Evolutionary conservation across 1,284 basidiomycete species (phyloP), one percentile per base, ranked within the genome.

Genomic region (Naganishia liquefaciens): DNA sequence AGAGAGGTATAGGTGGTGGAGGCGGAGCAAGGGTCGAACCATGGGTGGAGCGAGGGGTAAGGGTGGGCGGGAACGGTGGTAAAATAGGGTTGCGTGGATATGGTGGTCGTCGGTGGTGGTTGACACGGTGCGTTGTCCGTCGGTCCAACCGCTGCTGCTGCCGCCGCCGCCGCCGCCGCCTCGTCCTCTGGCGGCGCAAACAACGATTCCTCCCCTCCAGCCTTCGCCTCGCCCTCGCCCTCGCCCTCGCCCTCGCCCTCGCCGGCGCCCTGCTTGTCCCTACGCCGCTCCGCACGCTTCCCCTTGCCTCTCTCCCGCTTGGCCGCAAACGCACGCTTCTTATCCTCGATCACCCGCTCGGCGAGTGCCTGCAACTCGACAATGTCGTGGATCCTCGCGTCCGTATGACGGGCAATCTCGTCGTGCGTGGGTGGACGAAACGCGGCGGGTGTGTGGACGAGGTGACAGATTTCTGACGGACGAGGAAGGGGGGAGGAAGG

Each of bases 401-500:
- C 62, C 3, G 74, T 73, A 44, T 77, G 71, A 39, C 76, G 73
- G 50, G 81, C 77, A 5, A 90, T 77, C 39, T 86, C 80, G 0
- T 77, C 72, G 0, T 78, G 33, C 0, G 83, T 82, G 0, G 91
- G 88, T n/a, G 81, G 72, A 13, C 73, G 77, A 70, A 91, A 87
- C 0, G 89, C 85, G 3, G 73, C 74, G 3, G 82, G 81, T 68
- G 96, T 89, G 71, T 93, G 86, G 23, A 96, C 81, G 13, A 98
- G 80, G 33, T 89, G 82, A 2, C 90, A 92, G 4, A 88, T 79
- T 28, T 85, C 93, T 93, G 13, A 21, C 42, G 2, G 39, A 17
- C 25, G 7, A 2, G 3, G 28, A 2, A 17, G 11, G 25, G 11
- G 25, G 10, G 1, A 10, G 28, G 25, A n/a, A 47, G 5, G 15